Percentiles rank a stretch among this genome's conserved stretches.
These are phyloP conservation scores for Pseudomassariella vexata DNA, from an alignment of 2,329 filamentous ascomycete species.

Conservation along the genomic window DNA sequence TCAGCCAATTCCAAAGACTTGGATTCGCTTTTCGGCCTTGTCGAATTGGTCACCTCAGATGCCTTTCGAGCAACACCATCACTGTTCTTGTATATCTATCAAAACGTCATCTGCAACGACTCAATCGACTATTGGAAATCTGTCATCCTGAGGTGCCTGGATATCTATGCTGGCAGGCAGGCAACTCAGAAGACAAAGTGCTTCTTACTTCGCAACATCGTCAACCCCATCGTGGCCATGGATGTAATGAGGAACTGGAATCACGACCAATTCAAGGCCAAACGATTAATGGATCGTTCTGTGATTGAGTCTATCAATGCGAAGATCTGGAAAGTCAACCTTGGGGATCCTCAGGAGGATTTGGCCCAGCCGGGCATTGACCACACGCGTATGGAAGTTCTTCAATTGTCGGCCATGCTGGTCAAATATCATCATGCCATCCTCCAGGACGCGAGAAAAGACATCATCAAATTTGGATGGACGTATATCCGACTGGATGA, in stretches of 20 bases:
- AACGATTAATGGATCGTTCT: constrained; percentile 74
- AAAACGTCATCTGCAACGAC: constrained; percentile 74
- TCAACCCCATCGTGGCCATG: constrained; percentile 95
- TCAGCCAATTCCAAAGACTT: constrained; percentile 68
- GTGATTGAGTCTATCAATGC: constrained; percentile 88
- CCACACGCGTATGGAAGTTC: constrained; percentile 89
- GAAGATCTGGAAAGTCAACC: constrained; percentile 88
- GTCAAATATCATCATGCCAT: constrained; percentile 91
- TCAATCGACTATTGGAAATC: constrained; percentile 82
- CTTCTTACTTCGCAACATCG: constrained; percentile 84
- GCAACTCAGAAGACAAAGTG: constrained; percentile 87
- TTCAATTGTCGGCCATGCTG: constrained; percentile 90
- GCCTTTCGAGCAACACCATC: constrained; percentile 73
- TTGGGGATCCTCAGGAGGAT: constrained; percentile 78
- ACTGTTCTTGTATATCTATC: constrained; percentile 79
- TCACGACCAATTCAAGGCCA: constrained; percentile 49
- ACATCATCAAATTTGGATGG: constrained; percentile 99
- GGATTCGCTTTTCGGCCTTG: constrained; percentile 77
- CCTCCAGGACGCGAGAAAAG: constrained; percentile 87
- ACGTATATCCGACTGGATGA: constrained; percentile 98
- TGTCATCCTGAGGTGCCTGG: constrained; percentile 78
- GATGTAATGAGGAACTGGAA: constrained; percentile 84
- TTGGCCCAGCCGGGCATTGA: constrained; percentile 81
- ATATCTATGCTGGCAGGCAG: constrained; percentile 73
- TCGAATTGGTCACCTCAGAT: constrained; percentile 77